Percentiles rank a stretch among this genome's conserved stretches.
Conservation (phyloP, 208 protist genomes). For the Crithidia fasciculata region DNA sequence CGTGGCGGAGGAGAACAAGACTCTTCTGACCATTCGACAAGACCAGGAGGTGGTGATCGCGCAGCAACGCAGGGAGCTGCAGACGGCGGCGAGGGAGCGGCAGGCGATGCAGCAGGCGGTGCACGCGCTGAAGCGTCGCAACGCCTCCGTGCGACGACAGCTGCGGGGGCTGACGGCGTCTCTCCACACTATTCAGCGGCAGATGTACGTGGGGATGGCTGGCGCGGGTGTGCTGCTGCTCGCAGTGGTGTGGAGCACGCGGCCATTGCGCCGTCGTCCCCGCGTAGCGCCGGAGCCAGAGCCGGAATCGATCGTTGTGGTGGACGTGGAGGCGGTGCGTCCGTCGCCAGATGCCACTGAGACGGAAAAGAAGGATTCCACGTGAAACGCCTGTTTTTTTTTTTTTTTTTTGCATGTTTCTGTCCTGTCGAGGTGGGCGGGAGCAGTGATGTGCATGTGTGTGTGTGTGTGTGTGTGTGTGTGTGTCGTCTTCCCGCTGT, state of each 20-base stretch:
- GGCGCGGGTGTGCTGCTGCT: slow-evolving; percentile 24
- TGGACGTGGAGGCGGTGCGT: background rate
- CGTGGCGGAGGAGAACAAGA: slow-evolving; percentile 18
- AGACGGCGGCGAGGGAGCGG: slow-evolving; percentile 22
- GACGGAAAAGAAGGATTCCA: background rate
- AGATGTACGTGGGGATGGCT: slow-evolving; percentile 18
- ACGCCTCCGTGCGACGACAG: slow-evolving; percentile 19
- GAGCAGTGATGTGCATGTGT: no score
- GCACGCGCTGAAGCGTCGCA: slow-evolving; percentile 15
- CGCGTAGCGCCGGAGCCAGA: background rate
- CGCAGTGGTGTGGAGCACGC: slow-evolving; percentile 23
- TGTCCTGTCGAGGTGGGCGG: background rate
- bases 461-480: no score
- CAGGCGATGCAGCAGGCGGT: slow-evolving; percentile 15
- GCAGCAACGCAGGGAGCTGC: slow-evolving; percentile 23
- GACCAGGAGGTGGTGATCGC: slow-evolving; percentile 24
- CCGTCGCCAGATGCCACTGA: background rate
- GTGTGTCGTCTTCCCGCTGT: no score
- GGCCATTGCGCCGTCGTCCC: background rate
- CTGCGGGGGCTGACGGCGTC: slow-evolving; percentile 19
- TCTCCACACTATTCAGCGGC: slow-evolving; percentile 17
- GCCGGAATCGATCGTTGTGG: background rate
- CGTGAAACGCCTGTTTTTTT: background rate
- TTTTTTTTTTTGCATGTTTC: background rate
- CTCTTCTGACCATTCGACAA: slow-evolving; percentile 9